phyloP scores from a whole-genome alignment of 2,329 filamentous ascomycete species.

The Tolypocladium capitatum region DNA sequence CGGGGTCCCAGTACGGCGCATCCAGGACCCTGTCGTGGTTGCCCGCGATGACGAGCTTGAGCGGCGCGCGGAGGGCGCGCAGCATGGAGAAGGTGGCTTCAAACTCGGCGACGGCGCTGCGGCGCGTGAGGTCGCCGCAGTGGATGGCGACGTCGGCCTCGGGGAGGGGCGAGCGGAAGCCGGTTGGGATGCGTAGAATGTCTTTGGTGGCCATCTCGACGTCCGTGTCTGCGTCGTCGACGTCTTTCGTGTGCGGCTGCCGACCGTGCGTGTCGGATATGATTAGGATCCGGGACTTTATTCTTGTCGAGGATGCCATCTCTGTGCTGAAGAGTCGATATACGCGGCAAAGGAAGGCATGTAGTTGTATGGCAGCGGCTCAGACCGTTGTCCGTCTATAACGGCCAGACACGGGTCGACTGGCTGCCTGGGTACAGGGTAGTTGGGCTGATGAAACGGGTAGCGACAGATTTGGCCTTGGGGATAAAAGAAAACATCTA shows the following conservation, averaged over 20 bases:
- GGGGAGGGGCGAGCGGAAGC: constrained; percentile 17
- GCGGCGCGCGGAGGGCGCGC: constrained; percentile 26
- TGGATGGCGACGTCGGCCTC: constrained; percentile 35
- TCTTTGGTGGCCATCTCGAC: constrained; percentile 10
- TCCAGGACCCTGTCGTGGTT: constrained; percentile 40
- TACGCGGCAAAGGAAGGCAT: background rate
- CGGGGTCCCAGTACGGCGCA: constrained; percentile 4
- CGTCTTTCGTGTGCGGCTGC: constrained; percentile 7
- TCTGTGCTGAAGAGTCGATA: background rate
- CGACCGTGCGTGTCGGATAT: constrained; percentile 25
- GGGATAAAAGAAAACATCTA: too few species aligned
- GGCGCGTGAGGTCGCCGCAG: constrained; percentile 37
- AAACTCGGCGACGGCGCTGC: constrained; percentile 27
- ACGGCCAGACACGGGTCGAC: background rate
- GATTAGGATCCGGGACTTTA: constrained; percentile 25
- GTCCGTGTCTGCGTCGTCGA: constrained; percentile 8
- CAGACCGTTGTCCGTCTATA: background rate
- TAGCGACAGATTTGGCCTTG: too few species aligned
- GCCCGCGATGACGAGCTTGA: constrained; percentile 41
- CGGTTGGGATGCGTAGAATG: constrained; percentile 8
- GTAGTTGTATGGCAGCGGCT: background rate
- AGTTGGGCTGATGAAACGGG: background rate
- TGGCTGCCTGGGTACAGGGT: background rate
- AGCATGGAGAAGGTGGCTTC: constrained; percentile 27
- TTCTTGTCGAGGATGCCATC: constrained; percentile 2